phyloP scores from a whole-genome alignment of 2,329 filamentous ascomycete species.

The Pseudovirgaria hyperparasitica region DNA sequence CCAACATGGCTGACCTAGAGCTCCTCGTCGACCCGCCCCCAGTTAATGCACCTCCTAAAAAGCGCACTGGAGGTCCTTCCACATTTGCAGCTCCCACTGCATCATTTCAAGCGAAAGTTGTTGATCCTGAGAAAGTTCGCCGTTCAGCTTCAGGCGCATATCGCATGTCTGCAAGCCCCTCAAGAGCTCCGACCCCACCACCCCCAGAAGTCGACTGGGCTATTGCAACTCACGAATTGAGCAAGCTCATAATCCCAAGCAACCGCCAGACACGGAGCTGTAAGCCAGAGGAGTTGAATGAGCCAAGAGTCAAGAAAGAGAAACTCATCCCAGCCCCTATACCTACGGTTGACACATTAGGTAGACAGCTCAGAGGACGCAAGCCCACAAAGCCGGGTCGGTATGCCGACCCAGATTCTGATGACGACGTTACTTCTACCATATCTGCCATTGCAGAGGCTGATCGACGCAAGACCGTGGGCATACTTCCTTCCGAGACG shows the following conservation, averaged over 20 bases:
- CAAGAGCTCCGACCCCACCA: conserved; percentile 47
- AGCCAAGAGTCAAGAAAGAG: conserved; percentile 46
- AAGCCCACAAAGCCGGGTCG: conserved; percentile 39
- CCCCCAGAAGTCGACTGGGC: conserved; percentile 78
- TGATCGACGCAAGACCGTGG: conserved; percentile 26
- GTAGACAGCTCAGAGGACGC: conserved; percentile 59
- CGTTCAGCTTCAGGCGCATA: conserved; percentile 47
- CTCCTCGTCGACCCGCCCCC: conserved; percentile 19
- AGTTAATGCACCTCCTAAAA: conserved; percentile 44
- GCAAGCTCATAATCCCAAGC: conserved; percentile 66
- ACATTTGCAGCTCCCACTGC: conserved; percentile 83
- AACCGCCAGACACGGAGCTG: conserved; percentile 65
- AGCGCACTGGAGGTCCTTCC: conserved; percentile 45
- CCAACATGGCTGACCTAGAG: conserved; percentile 19
- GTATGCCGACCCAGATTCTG: conserved; percentile 39
- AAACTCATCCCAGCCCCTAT: conserved; percentile 19
- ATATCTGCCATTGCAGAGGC: conserved; percentile 14
- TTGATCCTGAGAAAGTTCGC: conserved; percentile 52
- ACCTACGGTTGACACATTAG: conserved; percentile 33
- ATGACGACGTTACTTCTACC: conserved; percentile 16
- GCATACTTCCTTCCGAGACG: conserved; percentile 19
- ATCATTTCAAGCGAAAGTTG: conserved; percentile 70
- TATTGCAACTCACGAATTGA: conserved; percentile 69
- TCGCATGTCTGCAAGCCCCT: conserved; percentile 18
- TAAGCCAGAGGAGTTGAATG: conserved; percentile 61